Conservation (phyloP, 768 basidiomycete species). For the Leccinum rimulosum region DNA sequence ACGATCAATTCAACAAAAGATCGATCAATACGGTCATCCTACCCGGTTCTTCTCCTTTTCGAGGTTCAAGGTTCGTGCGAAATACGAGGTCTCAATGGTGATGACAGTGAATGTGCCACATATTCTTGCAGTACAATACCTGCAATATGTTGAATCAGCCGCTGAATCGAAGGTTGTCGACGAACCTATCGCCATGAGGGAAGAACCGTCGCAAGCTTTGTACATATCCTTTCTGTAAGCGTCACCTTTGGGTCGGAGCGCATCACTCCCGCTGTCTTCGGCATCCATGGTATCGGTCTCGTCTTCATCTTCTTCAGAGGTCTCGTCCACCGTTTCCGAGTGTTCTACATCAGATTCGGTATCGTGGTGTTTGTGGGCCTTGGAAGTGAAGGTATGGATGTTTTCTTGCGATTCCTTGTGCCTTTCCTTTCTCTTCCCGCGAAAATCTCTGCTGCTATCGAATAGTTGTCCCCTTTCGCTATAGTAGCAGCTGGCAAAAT, state of each 20-base stretch:
- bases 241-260: conserved; percentile 3
- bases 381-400: conserved; percentile 22
- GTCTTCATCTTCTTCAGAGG: conserved; percentile 15
- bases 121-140: conserved; percentile 73
- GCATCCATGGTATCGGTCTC: conserved; percentile 6
- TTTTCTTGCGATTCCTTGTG: conserved; percentile 13
- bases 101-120: conserved; percentile 37
- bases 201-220: conserved; percentile 68
- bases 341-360: conserved; percentile 10
- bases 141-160: conserved; percentile 22
- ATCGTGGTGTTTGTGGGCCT: neutral
- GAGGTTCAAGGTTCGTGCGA: neutral
- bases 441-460: conserved; percentile 47
- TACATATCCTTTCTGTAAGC: conserved; percentile 59
- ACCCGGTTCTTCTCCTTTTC: conserved; percentile 12
- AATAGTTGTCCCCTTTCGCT: conserved; percentile 56
- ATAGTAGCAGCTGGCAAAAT: conserved; percentile 57
- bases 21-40: neutral
- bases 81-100: neutral
- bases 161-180: conserved; percentile 1
- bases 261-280: conserved; percentile 10
- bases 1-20: neutral
- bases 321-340: conserved; percentile 16
- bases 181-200: conserved; percentile 69
- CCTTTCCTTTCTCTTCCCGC: conserved; percentile 40